These are phyloP conservation scores for Strobilomyces echinocephalus DNA, from an alignment of 768 basidiomycete genomes.

Conservation along the genomic window DNA sequence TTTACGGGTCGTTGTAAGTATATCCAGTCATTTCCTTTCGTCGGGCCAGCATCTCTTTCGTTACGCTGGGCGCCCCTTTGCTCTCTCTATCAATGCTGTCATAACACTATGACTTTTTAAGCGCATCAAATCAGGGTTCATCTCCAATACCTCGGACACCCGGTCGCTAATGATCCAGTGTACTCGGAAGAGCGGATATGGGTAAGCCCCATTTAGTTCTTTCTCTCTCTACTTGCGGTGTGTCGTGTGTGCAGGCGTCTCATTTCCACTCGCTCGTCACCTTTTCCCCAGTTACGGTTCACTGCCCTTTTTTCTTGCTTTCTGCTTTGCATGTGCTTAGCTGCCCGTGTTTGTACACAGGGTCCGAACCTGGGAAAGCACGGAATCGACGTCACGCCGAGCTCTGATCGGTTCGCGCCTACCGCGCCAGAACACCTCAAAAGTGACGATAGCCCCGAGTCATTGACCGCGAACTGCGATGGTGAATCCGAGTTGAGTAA, in stretches of 20 bases:
- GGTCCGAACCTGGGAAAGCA: conserved; percentile 70
- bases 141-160: conserved; percentile 87
- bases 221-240: not conserved
- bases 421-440: conserved; percentile 41
- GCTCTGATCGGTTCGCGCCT: conserved; percentile 59
- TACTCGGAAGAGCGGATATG: conserved; percentile 80
- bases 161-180: conserved; percentile 93
- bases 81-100: conserved; percentile 2
- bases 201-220: conserved; percentile 38
- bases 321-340: not conserved
- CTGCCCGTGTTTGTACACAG: conserved; percentile 31
- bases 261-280: not conserved
- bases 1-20: conserved; percentile 87
- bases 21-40: not conserved
- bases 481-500: not conserved
- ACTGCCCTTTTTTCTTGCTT: not conserved
- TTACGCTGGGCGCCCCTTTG: not conserved
- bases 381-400: conserved; percentile 74
- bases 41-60: not conserved
- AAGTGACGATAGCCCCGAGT: conserved; percentile 45
- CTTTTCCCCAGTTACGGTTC: not conserved
- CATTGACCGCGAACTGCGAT: conserved; percentile 18
- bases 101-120: conserved; percentile 27
- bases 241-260: not conserved
- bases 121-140: conserved; percentile 98